Evolutionary conservation across 768 basidiomycete genomes (phyloP).

Genomic region (Tylopilus sp.): DNA sequence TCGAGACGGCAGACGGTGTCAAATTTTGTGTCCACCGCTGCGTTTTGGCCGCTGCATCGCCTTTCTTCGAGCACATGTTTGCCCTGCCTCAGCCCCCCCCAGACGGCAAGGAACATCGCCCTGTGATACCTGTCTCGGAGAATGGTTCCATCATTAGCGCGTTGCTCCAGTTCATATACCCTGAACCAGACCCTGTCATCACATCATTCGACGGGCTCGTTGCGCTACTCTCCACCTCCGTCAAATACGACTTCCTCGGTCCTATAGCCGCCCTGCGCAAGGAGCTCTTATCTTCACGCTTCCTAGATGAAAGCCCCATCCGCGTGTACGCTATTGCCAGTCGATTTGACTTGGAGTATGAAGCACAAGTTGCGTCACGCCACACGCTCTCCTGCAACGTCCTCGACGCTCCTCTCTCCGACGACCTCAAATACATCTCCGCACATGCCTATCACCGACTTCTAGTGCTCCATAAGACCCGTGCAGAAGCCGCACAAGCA

Average conservation of each 20-base stretch:
- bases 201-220: conserved; percentile 51
- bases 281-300: conserved; percentile 48
- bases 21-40: conserved; percentile 61
- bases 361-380: conserved; percentile 57
- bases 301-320: conserved; percentile 46
- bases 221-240: conserved; percentile 47
- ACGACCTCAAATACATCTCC: conserved; percentile 62
- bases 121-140: conserved; percentile 58
- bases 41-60: conserved; percentile 60
- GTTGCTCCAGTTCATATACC: conserved; percentile 62
- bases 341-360: conserved; percentile 60
- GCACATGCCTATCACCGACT: conserved; percentile 69
- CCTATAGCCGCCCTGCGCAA: conserved; percentile 48
- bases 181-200: conserved; percentile 52
- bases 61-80: conserved; percentile 70
- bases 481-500: conserved; percentile 46
- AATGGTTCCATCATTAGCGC: conserved; percentile 39
- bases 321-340: conserved; percentile 72
- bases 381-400: conserved; percentile 53
- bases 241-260: conserved; percentile 60
- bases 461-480: conserved; percentile 54
- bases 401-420: conserved; percentile 53
- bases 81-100: conserved; percentile 51
- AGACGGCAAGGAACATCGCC: conserved; percentile 28
- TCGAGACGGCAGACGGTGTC: conserved; percentile 42